A percentile compares a stretch with the other conserved stretches of the same genome.
Conservation (phyloP, 164 flowering plant species). For the Vitis rotundifolia region DNA sequence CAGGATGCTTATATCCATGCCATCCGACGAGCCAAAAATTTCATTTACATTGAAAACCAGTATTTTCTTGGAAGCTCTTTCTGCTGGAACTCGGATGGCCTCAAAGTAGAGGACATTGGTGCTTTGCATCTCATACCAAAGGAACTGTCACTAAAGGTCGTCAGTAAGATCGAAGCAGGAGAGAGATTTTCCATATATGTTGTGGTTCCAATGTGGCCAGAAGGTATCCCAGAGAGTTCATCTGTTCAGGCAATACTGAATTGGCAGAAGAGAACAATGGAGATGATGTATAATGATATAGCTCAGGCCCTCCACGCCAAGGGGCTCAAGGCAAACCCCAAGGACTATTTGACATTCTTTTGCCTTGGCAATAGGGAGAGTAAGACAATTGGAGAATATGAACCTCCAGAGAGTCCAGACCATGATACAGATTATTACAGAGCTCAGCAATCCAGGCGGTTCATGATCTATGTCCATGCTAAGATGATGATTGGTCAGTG, state of each 20-base stretch:
- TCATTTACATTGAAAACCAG: slow-evolving; percentile 76
- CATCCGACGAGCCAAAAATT: slow-evolving; percentile 70
- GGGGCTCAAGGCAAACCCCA: slow-evolving; percentile 48
- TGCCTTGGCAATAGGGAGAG: slow-evolving; percentile 68
- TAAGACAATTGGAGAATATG: slow-evolving; percentile 46
- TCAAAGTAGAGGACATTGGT: slow-evolving; percentile 47
- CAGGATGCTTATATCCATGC: slow-evolving; percentile 83
- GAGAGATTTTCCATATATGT: slow-evolving; percentile 62
- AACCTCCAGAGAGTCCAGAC: slow-evolving; percentile 56
- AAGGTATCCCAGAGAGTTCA: slow-evolving; percentile 58
- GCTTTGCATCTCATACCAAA: slow-evolving; percentile 65
- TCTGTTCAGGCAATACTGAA: slow-evolving; percentile 66
- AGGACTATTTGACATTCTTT: slow-evolving; percentile 62
- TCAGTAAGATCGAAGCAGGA: slow-evolving; percentile 67
- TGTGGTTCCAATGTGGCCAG: slow-evolving; percentile 83
- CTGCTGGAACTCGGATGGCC: slow-evolving; percentile 45
- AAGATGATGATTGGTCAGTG: slow-evolving; percentile 79
- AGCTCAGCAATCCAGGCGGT: slow-evolving; percentile 63
- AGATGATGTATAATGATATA: slow-evolving; percentile 73
- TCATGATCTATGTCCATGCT: slow-evolving; percentile 78
- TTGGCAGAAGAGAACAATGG: slow-evolving; percentile 77
- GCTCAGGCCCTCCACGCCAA: slow-evolving; percentile 42
- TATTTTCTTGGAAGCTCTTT: slow-evolving; percentile 80
- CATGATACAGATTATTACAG: slow-evolving; percentile 44
- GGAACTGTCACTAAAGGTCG: slow-evolving; percentile 65